Percentiles rank a stretch among this genome's conserved stretches.
These are phyloP conservation scores for Citrullus amarus DNA, from an alignment of 306 rosid genomes.

Conservation along the genomic window DNA sequence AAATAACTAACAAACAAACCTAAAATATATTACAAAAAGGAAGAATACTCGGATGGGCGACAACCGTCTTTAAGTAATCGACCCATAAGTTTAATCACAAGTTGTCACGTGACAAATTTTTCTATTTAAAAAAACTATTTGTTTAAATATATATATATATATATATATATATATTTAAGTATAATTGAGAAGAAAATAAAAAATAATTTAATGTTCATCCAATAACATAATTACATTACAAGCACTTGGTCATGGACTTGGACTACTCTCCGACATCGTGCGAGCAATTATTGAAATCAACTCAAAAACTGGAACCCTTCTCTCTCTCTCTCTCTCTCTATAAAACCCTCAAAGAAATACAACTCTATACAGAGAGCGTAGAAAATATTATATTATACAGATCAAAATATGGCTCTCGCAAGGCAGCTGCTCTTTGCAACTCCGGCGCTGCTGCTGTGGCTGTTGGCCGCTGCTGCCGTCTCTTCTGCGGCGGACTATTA, in stretches of 20 bases:
- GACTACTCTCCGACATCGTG: not conserved
- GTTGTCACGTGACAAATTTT: too few relatives aligned
- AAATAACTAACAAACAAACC: too few relatives aligned
- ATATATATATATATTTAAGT: too few relatives aligned
- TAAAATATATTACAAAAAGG: too few relatives aligned
- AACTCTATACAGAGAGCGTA: not conserved
- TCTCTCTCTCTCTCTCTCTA: not conserved
- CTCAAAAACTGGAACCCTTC: not conserved
- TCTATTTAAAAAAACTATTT: too few relatives aligned
- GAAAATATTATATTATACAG: not conserved
- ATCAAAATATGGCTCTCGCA: not conserved
- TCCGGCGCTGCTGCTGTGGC: not conserved
- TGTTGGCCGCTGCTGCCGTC: not conserved
- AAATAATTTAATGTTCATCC: not conserved
- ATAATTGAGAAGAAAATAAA: too few relatives aligned
- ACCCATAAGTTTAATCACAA: too few relatives aligned
- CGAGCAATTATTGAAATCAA: not conserved
- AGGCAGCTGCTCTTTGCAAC: not conserved
- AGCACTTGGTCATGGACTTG: not conserved
- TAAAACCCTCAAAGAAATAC: not conserved
- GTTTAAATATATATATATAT: too few relatives aligned
- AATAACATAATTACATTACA: too few relatives aligned
- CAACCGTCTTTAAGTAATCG: too few relatives aligned
- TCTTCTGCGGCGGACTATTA: not conserved
- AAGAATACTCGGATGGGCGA: too few relatives aligned